Base-by-base conservation (phyloP, 2,329 filamentous ascomycete species). In the Arthroderma sp. region DNA sequence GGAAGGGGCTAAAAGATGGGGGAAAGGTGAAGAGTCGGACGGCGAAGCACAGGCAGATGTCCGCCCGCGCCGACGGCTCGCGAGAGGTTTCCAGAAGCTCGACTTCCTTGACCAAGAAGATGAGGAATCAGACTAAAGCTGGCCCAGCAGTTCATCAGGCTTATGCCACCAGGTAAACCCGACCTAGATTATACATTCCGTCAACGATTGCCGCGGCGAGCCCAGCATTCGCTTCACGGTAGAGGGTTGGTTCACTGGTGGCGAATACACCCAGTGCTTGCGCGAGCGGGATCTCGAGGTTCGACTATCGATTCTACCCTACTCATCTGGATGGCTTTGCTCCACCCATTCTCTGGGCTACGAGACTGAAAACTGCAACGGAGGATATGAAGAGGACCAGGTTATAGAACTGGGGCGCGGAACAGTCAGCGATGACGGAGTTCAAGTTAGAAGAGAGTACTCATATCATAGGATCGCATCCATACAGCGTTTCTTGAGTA, bases 351-450 rank as follows among this genome's bases (percentile, higher is more conserved):
- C 83, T 82, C 59, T 98, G 91, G 29, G 89, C 91, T 49, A 91
- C 80, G 48, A 98, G 69, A 61, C 89, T 94, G 69, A 96, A 95
- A 48, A 94, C 79, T 5, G 89, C 87, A 27, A 98, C 84, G 0
- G 91, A 95, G 27, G 88, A 91, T 73, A 98, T 89, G 68, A 96
- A 98, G 2, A 96, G 71, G 1, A 95, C 87, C 0, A 94, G 78
- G 58, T 98, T 96, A 67, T 98, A 98, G 63, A 98, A 98, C 91
- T 94, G 56, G 5, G 45, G 32, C 11, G 38, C 10, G n/a, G 38
- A 8, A n/a, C 8, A 8, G 3, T 31, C 33, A 38, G 10, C 41
- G 37, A 29, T 30, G 6, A 6, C 7, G 8, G 6, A 11, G 9
- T 27, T 28, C 7, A n/a, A 22, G 4, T 3, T 2, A 10, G 32